Evolutionary conservation across 495 filamentous ascomycete genomes (phyloP), one percentile per base, ranked within the genome.

Genomic region (Xylaria palmicola): DNA sequence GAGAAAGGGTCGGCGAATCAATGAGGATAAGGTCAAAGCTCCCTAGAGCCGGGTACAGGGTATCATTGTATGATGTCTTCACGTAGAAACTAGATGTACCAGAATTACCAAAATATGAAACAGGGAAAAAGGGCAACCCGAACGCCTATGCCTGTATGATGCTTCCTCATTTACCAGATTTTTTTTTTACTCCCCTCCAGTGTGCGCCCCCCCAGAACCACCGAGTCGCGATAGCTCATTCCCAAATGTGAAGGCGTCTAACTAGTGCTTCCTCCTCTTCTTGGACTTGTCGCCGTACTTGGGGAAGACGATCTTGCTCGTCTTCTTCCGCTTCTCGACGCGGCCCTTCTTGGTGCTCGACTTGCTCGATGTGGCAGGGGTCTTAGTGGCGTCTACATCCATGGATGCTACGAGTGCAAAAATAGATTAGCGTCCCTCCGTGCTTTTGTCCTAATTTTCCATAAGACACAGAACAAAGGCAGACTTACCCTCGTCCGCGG

Each of bases 241-340:
- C 36, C 19, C 9, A 6, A 26, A 36, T 17, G 3, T 27, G 20
- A 27, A 6, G 6, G 6, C 13, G 6, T 6, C 6, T 36, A 13
- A 6, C 50, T 70, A 65, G 52, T 77, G 74, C 71, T 66, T 77
- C 65, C 71, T 75, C 53, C 70, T 77, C 49, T 71, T 76, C 68
- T 69, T 77, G 52, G 69, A 66, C 63, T 70, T 78, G 58, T 79
- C 78, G 34, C 78, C 74, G 41, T 77, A 77, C 63, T 76, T 83
- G 62, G 73, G 77, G 59, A 84, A 84, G 26, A 83, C 79, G 43
- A 84, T 79, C 36, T 75, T 74, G 57, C 69, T 81, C 70, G 75
- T 81, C 72, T 80, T 79, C 54, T 70, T 74, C 52, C 76, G 72
- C 71, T 79, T 80, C 68, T 75, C 70, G 47, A 75, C 68, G 51